Evolutionary conservation across 2,329 filamentous ascomycete species (phyloP), one percentile per base, ranked within the genome.

Genomic region (Colletotrichum nymphaeae): DNA sequence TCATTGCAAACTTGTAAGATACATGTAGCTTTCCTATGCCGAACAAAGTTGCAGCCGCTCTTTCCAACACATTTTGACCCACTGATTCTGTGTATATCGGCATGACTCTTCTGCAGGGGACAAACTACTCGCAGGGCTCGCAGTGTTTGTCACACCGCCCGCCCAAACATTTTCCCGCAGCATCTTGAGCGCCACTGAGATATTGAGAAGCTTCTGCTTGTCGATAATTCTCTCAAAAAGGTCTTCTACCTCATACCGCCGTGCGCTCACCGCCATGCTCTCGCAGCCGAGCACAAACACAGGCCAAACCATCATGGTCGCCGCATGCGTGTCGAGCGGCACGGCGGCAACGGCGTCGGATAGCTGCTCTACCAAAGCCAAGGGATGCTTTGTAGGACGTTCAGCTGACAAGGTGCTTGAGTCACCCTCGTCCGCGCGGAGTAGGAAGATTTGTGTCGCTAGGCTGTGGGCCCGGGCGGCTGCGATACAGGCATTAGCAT

Each of bases 291-390:
- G 56, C 8, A 69, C 59, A 37, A 72, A 72, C 26, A 62, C 24
- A 2, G 72, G 72, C 72, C 72, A 74, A 4, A 72, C 52, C 69
- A 74, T 72, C 52, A 72, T 68, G 16, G 72, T 72, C 24, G 63
- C 56, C 6, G 72, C 64, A 9, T 46, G 49, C 2, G 58, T 69
- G 46, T 69, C 69, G 3, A 60, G 24, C 3, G 72, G 69, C 2
- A 72, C 69, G 1, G 28, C 49, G 9, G 28, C 19, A 2, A 74
- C 35, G n/a, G 69, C 64, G 16, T 62, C 55, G 0, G 24, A n/a
- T 4, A 74, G 46, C 19, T 65, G 49, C 22, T 67, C 68, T 4
- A 24, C 60, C 52, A 67, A 22, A 3, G 58, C 67, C 8, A 32
- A 5, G 0, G 59, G 52, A 7, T 57, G 24, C 11, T 30, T 30